These are phyloP conservation scores for Alternaria novae-zelandiae DNA, from an alignment of 2,329 filamentous ascomycete genomes.

Conservation along the genomic window DNA sequence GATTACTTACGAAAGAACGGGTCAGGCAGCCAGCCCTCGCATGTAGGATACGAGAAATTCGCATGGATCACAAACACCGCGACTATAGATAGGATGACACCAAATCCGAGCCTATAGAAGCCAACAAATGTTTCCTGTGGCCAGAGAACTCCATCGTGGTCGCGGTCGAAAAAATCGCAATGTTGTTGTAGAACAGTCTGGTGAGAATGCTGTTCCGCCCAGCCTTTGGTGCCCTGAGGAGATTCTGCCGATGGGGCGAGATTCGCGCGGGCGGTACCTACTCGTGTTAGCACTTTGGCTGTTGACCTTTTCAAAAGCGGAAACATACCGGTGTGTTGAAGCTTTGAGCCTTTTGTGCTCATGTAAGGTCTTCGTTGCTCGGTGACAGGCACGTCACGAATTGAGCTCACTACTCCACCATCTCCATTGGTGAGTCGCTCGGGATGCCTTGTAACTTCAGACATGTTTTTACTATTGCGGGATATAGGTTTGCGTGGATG, in stretches of 20 bases:
- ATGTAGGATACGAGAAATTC: slow-evolving; percentile 59
- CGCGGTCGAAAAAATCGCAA: slow-evolving; percentile 60
- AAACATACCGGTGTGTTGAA: slow-evolving; percentile 1
- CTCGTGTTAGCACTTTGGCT: background rate
- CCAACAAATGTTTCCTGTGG: slow-evolving; percentile 59
- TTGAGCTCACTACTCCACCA: slow-evolving; percentile 2
- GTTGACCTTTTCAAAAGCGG: background rate
- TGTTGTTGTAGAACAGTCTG: slow-evolving; percentile 53
- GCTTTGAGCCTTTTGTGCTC: background rate
- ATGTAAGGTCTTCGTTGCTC: slow-evolving; percentile 5
- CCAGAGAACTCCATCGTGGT: slow-evolving; percentile 60
- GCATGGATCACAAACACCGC: slow-evolving; percentile 57
- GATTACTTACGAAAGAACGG: slow-evolving; percentile 47
- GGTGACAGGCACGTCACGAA: slow-evolving; percentile 5
- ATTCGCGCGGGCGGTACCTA: background rate
- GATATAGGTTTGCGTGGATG: background rate
- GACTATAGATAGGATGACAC: slow-evolving; percentile 51
- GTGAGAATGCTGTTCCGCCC: slow-evolving; percentile 1
- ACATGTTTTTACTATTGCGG: background rate
- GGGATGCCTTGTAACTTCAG: background rate
- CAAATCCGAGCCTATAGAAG: slow-evolving; percentile 56
- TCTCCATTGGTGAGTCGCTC: background rate
- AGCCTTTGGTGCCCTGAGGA: background rate
- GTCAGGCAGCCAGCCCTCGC: slow-evolving; percentile 52
- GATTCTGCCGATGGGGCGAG: background rate